Percentiles rank a stretch among this genome's conserved stretches.
phyloP scores from a whole-genome alignment of 108 stramenopile species.

The Nitzschia palea region DNA sequence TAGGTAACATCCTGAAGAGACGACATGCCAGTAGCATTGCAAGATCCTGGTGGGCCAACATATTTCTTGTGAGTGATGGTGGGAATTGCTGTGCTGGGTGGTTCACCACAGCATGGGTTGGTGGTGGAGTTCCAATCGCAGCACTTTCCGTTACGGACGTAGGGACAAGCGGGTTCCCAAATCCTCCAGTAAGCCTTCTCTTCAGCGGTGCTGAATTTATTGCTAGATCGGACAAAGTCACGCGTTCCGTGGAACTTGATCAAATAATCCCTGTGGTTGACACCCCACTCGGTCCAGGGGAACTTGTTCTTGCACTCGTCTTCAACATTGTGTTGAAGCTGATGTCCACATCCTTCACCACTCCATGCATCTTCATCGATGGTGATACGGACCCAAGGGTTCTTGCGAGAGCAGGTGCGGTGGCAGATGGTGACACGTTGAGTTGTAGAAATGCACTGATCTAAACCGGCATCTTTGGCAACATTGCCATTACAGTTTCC shows the following conservation, averaged over 20 bases:
- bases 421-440: conserved; percentile 5
- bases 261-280: conserved; percentile 12
- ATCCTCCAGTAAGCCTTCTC: conserved; percentile 10
- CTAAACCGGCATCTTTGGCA: not conserved
- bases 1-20: not conserved
- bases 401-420: not conserved
- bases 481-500: conserved; percentile 4
- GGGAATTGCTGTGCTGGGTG: no score
- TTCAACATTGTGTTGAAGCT: conserved; percentile 8
- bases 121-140: not conserved
- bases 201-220: not conserved
- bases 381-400: conserved; percentile 7
- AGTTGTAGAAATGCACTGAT: not conserved
- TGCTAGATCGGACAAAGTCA: not conserved
- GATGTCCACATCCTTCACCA: conserved; percentile 15
- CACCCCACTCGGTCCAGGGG: conserved; percentile 4
- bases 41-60: not conserved
- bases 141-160: conserved; percentile 3
- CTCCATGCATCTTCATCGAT: conserved; percentile 5
- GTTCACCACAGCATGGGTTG: conserved; percentile 13
- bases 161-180: conserved; percentile 17
- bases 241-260: conserved; percentile 17
- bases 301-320: conserved; percentile 8
- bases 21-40: not conserved
- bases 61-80: not conserved